Evolutionary conservation across 1,139 yeast genomes (phyloP).

Genomic region (Blastobotrys petasosporus): DNA sequence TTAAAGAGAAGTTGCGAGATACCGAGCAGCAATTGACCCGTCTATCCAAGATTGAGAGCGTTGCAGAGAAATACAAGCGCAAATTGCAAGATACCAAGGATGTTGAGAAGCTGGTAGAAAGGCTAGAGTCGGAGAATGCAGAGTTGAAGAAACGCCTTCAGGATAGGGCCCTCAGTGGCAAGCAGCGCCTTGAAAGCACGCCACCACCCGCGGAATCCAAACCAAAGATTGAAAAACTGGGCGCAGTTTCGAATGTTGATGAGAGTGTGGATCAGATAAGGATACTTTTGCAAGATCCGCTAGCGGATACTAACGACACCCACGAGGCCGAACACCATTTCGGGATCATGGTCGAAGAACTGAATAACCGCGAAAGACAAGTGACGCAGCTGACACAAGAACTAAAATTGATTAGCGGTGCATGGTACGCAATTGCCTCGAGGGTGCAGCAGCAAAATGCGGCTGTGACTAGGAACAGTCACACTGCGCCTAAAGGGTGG

Average conservation of each 20-base stretch:
- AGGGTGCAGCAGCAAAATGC: slow-evolving; percentile 28
- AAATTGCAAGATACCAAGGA: slow-evolving; percentile 17
- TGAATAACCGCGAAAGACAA: neutral
- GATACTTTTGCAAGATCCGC: too few species aligned
- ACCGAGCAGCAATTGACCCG: slow-evolving; percentile 12
- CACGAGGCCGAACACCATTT: too few species aligned
- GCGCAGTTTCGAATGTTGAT: too few species aligned
- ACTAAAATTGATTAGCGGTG: slow-evolving; percentile 24
- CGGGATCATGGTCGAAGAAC: too few species aligned
- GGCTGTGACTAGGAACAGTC: slow-evolving; percentile 21
- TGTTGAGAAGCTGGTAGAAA: slow-evolving; percentile 13
- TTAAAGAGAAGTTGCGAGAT: slow-evolving; percentile 16
- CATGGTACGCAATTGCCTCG: slow-evolving; percentile 28
- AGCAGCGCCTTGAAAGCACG: too few species aligned
- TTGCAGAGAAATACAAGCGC: slow-evolving; percentile 19
- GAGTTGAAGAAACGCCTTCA: slow-evolving; percentile 11
- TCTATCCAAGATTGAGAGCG: slow-evolving; percentile 15
- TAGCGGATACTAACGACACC: too few species aligned
- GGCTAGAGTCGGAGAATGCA: slow-evolving; percentile 16
- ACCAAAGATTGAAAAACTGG: too few species aligned
- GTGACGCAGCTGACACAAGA: slow-evolving; percentile 15
- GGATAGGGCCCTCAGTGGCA: neutral
- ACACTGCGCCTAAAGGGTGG: slow-evolving; percentile 29
- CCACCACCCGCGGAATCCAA: too few species aligned
- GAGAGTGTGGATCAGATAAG: too few species aligned